These are phyloP conservation scores for Fistulifera solaris DNA, from an alignment of 108 stramenopile species.

Conservation along the genomic window DNA sequence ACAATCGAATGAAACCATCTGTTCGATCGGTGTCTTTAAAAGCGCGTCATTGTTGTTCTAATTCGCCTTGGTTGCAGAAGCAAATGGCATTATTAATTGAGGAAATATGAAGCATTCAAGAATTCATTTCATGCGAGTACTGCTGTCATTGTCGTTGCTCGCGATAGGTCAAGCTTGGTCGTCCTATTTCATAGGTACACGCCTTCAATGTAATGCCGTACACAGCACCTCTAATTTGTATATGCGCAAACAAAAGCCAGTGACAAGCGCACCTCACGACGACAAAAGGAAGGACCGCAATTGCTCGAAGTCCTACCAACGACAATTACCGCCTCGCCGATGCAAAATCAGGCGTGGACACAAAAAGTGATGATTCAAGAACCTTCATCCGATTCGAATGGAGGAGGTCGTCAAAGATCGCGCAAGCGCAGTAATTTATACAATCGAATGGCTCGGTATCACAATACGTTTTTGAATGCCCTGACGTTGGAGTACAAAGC, in stretches of 20 bases:
- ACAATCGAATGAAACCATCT: no score
- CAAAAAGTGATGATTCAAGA: constrained; percentile 16
- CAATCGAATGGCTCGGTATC: constrained; percentile 61
- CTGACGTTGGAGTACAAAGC: constrained; percentile 61
- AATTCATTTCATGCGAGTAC: no score
- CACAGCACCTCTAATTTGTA: no score
- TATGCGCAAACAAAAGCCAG: constrained; percentile 85
- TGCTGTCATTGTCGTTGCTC: no score
- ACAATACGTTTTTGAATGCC: constrained; percentile 54
- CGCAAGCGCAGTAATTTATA: constrained; percentile 65
- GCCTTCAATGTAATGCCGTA: no score
- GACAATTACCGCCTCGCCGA: constrained; percentile 47
- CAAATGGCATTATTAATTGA: no score
- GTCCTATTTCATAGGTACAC: no score
- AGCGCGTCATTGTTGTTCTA: no score
- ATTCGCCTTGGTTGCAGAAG: no score
- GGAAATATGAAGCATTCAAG: no score
- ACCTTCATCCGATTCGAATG: background rate
- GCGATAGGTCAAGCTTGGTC: no score
- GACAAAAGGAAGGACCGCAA: constrained; percentile 43
- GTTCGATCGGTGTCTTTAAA: no score
- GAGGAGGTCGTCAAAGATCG: constrained; percentile 58
- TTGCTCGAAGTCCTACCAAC: constrained; percentile 9
- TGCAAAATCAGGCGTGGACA: constrained; percentile 47
- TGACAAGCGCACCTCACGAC: constrained; percentile 66